These are phyloP conservation scores for Globisporangium takayamanum DNA, from an alignment of 352 stramenopile species.

Conservation along the genomic window DNA sequence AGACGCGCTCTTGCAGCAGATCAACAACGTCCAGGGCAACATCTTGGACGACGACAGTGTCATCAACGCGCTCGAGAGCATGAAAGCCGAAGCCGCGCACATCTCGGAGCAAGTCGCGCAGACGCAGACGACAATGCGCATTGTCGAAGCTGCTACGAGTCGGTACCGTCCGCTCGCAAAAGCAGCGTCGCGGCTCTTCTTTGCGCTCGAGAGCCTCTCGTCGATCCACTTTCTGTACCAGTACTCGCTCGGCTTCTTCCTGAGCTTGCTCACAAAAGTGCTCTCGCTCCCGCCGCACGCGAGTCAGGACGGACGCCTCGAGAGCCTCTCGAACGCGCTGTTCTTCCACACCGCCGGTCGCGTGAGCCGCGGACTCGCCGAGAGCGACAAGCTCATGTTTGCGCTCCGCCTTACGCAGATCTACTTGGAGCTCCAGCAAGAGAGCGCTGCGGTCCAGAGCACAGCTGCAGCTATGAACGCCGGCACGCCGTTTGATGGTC, in stretches of 20 bases:
- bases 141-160: slow-evolving; percentile 87
- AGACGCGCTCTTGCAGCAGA: slow-evolving; percentile 97
- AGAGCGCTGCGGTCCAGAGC: slow-evolving; percentile 24
- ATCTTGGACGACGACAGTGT: slow-evolving; percentile 99
- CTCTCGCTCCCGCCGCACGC: slow-evolving; percentile 38
- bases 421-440: slow-evolving; percentile 70
- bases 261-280: slow-evolving; percentile 93
- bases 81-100: slow-evolving; percentile 97
- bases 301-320: slow-evolving; percentile 35
- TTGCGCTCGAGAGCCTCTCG: slow-evolving; percentile 90
- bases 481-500: slow-evolving; percentile 41
- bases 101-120: slow-evolving; percentile 90
- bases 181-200: slow-evolving; percentile 87
- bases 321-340: slow-evolving; percentile 68
- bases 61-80: slow-evolving; percentile 97
- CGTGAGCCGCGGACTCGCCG: slow-evolving; percentile 91
- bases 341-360: slow-evolving; percentile 91
- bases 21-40: slow-evolving; percentile 97
- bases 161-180: slow-evolving; percentile 94
- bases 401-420: slow-evolving; percentile 93
- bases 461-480: slow-evolving; percentile 20
- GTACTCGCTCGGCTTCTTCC: slow-evolving; percentile 97
- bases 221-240: slow-evolving; percentile 99
- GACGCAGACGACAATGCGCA: slow-evolving; percentile 76
- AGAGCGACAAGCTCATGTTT: slow-evolving; percentile 99